Base-by-base conservation (phyloP, 2,329 filamentous ascomycete species). In the Didymosphaeria variabile region DNA sequence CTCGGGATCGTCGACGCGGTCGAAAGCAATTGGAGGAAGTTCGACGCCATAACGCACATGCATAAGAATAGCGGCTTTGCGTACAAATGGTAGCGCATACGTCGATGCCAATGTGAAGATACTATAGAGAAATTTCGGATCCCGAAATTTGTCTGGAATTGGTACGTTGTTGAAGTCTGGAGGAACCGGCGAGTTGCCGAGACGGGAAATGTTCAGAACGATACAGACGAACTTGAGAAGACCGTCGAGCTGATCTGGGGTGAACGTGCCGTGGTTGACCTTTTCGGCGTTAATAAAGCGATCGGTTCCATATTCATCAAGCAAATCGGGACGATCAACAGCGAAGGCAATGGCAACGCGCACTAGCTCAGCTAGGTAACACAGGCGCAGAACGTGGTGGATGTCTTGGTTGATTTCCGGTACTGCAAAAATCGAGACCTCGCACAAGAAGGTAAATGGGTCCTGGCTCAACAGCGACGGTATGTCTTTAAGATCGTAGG, bases 21-120 rank as follows among this genome's bases (percentile, higher is more conserved):
- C 75, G 34, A 66, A 66, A 1, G 74, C 82, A 60, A 91, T 86
- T 72, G 85, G 89, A 46, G 91, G 91, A 71, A 98, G 94, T 67
- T 97, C 92, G 54, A 98, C 88, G 19, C 94, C 94, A 73, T 92
- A 93, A 69, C 92, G 91, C 62, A 96, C 90, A 75, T 98, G 90
- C 65, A 98, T 87, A 40, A 98, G 87, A 51, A 99, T 87, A 47
- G 89, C 86, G 8, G 86, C 85, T 80, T 99, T 99, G 61, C 95
- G 90, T 42, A 99, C 83, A 81, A 97, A 99, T 0, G 88, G 85
- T n/a, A 97, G 84, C 4, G 93, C 93, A 72, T 98, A 99, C 71
- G 90, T 93, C 64, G 89, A 88, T 26, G 92, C 85, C 61, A 84
- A 69, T 15, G 71, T 74, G 8, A 79, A 71, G 9, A 81, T 74